These are phyloP conservation scores for Xylogone sp. DNA, from an alignment of 2,329 filamentous ascomycete genomes.

Conservation along the genomic window DNA sequence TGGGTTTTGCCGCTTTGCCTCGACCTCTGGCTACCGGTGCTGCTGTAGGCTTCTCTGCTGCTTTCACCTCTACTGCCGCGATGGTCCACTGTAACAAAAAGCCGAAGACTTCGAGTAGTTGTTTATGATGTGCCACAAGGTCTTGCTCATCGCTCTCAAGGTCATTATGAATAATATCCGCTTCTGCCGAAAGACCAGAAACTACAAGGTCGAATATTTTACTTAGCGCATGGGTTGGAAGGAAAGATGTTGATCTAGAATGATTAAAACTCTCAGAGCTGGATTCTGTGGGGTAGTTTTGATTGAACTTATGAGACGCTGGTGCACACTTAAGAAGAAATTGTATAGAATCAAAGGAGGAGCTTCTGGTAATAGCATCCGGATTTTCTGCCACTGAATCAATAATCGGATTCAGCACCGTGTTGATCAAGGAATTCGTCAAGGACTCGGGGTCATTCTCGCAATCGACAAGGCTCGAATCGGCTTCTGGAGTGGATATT, in stretches of 20 bases:
- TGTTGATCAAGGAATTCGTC: conserved; percentile 74
- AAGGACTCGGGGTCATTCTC: conserved; percentile 87
- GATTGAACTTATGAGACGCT: conserved; percentile 40
- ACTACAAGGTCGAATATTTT: conserved; percentile 90
- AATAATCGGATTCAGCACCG: conserved; percentile 84
- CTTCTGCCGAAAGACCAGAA: conserved; percentile 80
- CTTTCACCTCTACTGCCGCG: conserved; percentile 88
- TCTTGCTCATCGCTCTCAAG: conserved; percentile 91
- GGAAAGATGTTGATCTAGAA: conserved; percentile 74
- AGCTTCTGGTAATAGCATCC: conserved; percentile 75
- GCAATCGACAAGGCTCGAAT: conserved; percentile 79
- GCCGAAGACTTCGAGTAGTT: conserved; percentile 87
- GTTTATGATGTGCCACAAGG: conserved; percentile 80
- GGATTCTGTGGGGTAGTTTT: conserved; percentile 36
- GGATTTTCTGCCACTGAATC: conserved; percentile 90
- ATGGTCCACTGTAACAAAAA: conserved; percentile 96
- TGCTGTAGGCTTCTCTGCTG: conserved; percentile 79
- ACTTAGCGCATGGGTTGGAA: conserved; percentile 79
- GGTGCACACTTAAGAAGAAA: conserved; percentile 92
- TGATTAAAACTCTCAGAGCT: conserved; percentile 60
- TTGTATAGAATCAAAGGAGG: conserved; percentile 87
- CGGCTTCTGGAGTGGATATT: conserved; percentile 82
- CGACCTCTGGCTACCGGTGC: conserved; percentile 67
- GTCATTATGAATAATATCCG: conserved; percentile 80
- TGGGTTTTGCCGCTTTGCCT: conserved; percentile 71